Evolutionary conservation across 78 protist genomes (phyloP).

Genomic region (Tieghemostelium lacteum): DNA sequence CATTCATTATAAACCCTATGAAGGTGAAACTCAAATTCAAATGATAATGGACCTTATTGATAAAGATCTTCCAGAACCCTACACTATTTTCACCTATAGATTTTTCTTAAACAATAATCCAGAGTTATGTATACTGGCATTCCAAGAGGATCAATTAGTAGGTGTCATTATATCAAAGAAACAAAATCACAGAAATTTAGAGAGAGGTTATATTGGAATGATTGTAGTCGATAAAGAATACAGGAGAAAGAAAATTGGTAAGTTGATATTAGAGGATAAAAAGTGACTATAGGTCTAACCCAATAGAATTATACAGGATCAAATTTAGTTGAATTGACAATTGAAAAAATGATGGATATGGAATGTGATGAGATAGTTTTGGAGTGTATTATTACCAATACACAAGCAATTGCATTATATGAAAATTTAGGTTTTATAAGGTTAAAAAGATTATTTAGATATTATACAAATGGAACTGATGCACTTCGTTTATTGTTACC

Average conservation of each 20-base stretch:
- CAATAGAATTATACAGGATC: slow-evolving; percentile 19
- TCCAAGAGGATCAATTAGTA: slow-evolving; percentile 29
- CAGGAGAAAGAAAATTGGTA: slow-evolving; percentile 84
- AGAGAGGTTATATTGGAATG: slow-evolving; percentile 95
- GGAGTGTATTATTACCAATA: slow-evolving; percentile 88
- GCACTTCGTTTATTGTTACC: slow-evolving; percentile 69
- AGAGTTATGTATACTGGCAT: slow-evolving; percentile 82
- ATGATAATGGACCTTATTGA: slow-evolving; percentile 80
- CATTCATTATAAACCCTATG: slow-evolving; percentile 39
- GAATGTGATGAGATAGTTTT: slow-evolving; percentile 88
- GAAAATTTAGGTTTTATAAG: slow-evolving; percentile 91
- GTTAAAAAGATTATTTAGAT: slow-evolving; percentile 87
- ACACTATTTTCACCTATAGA: slow-evolving; percentile 95
- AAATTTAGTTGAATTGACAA: slow-evolving; percentile 31
- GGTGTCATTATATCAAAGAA: slow-evolving; percentile 79
- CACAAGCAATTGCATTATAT: slow-evolving; percentile 89
- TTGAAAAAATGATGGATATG: slow-evolving; percentile 63
- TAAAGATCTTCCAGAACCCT: slow-evolving; percentile 95
- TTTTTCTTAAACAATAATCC: slow-evolving; percentile 94
- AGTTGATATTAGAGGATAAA: background rate
- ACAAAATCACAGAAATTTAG: slow-evolving; percentile 30
- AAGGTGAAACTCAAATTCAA: slow-evolving; percentile 79
- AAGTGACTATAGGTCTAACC: background rate
- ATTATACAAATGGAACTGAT: slow-evolving; percentile 85
- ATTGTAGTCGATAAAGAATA: slow-evolving; percentile 84